A percentile compares a stretch with the other conserved stretches of the same genome.
These are phyloP conservation scores for Rubroboletus pulcherrimus DNA, from an alignment of 768 basidiomycete genomes.

Conservation along the genomic window DNA sequence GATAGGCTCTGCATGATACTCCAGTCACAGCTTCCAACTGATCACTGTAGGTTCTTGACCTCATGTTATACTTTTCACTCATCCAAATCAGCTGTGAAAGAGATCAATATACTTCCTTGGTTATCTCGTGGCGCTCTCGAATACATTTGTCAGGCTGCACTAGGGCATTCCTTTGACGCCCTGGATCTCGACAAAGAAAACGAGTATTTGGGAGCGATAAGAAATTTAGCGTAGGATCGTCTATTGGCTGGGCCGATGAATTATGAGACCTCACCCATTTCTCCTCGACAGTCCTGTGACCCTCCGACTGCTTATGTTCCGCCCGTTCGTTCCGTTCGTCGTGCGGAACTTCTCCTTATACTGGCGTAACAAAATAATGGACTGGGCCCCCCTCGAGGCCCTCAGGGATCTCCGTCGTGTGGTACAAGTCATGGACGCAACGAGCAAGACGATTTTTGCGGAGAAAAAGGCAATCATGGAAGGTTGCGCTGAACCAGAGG, in stretches of 20 bases:
- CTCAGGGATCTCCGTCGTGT: constrained; percentile 26
- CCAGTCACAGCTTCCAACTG: constrained; percentile 16
- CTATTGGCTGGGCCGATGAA: neutral
- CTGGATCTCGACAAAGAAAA: constrained; percentile 24
- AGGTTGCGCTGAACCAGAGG: constrained; percentile 6
- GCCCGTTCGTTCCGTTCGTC: constrained; percentile 32
- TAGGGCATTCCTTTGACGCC: constrained; percentile 34
- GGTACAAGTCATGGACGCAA: constrained; percentile 29
- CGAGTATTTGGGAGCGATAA: constrained; percentile 30
- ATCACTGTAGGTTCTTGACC: constrained; percentile 18
- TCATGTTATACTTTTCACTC: neutral
- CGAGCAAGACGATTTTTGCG: constrained; percentile 25
- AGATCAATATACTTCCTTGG: constrained; percentile 35
- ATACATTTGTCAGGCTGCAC: constrained; percentile 32
- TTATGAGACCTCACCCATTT: neutral
- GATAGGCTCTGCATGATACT: constrained; percentile 22
- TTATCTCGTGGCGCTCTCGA: constrained; percentile 34
- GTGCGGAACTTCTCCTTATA: constrained; percentile 27
- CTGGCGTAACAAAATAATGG: constrained; percentile 33
- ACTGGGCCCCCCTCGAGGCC: constrained; percentile 30
- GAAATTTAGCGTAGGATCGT: constrained; percentile 28
- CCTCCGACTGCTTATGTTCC: constrained; percentile 26
- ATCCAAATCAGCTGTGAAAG: constrained; percentile 18
- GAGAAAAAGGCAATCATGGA: constrained; percentile 28
- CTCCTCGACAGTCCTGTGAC: constrained; percentile 20